These are phyloP conservation scores for Tolypocladium cylindrosporum DNA, from an alignment of 2,329 filamentous ascomycete genomes.

Conservation along the genomic window DNA sequence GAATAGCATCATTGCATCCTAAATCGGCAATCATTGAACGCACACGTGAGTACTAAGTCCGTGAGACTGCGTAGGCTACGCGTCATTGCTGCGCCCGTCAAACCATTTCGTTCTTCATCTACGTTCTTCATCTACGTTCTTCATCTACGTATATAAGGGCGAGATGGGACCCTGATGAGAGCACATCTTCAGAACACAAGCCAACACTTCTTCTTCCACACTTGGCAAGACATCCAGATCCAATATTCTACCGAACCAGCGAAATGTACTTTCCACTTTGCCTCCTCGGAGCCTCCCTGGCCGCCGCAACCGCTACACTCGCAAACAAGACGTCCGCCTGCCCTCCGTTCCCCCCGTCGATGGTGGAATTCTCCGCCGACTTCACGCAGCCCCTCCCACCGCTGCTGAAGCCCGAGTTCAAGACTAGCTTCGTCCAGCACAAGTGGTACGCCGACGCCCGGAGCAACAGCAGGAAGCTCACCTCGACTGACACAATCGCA, in stretches of 20 bases:
- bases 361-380: constrained; percentile 16
- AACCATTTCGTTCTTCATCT: background rate
- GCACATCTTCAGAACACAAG: background rate
- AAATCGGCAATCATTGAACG: background rate
- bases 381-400: constrained; percentile 24
- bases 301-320: background rate
- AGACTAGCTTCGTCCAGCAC: constrained; percentile 24
- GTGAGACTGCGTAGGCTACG: background rate
- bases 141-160: background rate
- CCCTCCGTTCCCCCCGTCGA: constrained; percentile 13
- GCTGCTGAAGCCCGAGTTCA: constrained; percentile 18
- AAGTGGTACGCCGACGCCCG: constrained; percentile 19
- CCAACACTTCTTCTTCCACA: background rate
- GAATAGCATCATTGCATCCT: background rate
- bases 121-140: background rate
- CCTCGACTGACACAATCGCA: constrained; percentile 1
- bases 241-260: background rate
- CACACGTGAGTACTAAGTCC: background rate
- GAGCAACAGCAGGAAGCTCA: background rate
- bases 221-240: background rate
- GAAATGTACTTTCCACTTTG: background rate
- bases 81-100: background rate
- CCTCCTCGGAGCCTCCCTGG: background rate
- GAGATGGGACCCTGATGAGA: background rate
- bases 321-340: constrained; percentile 3